phyloP scores from a whole-genome alignment of 495 filamentous ascomycete genomes.

The Podospora sp. region DNA sequence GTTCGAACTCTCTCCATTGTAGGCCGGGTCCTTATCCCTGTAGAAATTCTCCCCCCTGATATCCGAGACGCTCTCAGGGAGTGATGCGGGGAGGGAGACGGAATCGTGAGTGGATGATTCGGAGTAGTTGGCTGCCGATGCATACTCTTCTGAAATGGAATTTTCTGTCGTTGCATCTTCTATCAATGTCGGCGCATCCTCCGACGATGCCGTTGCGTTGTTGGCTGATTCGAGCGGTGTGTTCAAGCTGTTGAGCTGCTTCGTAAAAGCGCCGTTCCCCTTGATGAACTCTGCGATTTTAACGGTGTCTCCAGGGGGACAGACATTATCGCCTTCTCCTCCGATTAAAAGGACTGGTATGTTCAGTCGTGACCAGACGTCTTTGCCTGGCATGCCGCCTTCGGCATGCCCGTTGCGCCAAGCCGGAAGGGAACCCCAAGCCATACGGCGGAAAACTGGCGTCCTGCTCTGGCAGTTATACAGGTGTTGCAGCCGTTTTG shows the following conservation, averaged over 20 bases:
- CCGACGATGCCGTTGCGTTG: no score
- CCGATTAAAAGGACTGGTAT: conserved; percentile 77
- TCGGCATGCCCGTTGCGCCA: conserved; percentile 51
- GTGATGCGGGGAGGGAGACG: background rate
- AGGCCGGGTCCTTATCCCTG: background rate
- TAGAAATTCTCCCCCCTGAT: background rate
- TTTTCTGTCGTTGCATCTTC: no score
- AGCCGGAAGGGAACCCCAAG: conserved; percentile 65
- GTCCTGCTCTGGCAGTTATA: conserved; percentile 85
- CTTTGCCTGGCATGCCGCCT: conserved; percentile 69
- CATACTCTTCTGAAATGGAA: background rate
- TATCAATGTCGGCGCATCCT: background rate
- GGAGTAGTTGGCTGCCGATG: background rate
- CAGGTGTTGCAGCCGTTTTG: conserved; percentile 73
- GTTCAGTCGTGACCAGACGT: conserved; percentile 72
- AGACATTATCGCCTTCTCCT: conserved; percentile 75
- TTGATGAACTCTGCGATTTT: conserved; percentile 53
- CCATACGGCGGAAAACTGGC: conserved; percentile 83
- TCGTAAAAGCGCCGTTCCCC: conserved; percentile 24
- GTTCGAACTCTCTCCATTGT: conserved; percentile 47
- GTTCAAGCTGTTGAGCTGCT: conserved; percentile 5
- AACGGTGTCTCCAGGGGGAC: conserved; percentile 67
- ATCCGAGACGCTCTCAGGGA: background rate
- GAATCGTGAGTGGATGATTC: background rate
- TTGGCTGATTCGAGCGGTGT: no score